Evolutionary conservation across 2,329 filamentous ascomycete species (phyloP), one percentile per base, ranked within the genome.

Genomic region (Arthrobotrys musiformis): DNA sequence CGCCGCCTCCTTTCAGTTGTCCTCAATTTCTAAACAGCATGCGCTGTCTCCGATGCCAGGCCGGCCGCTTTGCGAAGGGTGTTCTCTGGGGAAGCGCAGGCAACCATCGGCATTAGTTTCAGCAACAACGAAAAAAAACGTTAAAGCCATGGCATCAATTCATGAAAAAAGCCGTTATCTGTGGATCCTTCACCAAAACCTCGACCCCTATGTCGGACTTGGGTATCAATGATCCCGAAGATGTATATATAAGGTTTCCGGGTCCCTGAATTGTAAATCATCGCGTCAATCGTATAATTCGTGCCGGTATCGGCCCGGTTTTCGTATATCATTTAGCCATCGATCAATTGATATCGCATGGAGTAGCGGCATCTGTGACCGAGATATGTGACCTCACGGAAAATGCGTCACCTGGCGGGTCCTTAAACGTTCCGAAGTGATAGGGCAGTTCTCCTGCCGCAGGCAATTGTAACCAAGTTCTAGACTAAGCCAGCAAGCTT

Each of bases 21-120:
- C 37, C 24, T 30, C n/a, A n/a, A n/a, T n/a, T 62, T 13, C 37
- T 46, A 46, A 33, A 24, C 58, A 40, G 4, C 22, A 58, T 19
- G 68, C 56, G 58, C 40, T 67, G 69, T 62, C 46, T 60, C 64
- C 64, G 64, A 69, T 66, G 60, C 64, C 56, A 69, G 64, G 72
- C 72, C 72, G 72, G 72, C 58, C 72, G 72, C 64, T 76, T 63
- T 70, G 72, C 72, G 72, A 76, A 70, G 72, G 64, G 58, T 72
- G 54, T 40, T 58, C 37, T 44, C 40, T 48, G 44, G 42, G 58
- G 42, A 62, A 26, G 37, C 50, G 46, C 42, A 73, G 69, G 69
- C 69, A 73, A 73, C 69, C 69, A 64, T 67, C 69, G 69, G 69
- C 69, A 60, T 67, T 63, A 5, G 24, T n/a, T n/a, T 42, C 30